Evolutionary conservation across 257 asterid genomes (phyloP), one percentile per base, ranked within the genome.

Genomic region (Solanum peruvianum): DNA sequence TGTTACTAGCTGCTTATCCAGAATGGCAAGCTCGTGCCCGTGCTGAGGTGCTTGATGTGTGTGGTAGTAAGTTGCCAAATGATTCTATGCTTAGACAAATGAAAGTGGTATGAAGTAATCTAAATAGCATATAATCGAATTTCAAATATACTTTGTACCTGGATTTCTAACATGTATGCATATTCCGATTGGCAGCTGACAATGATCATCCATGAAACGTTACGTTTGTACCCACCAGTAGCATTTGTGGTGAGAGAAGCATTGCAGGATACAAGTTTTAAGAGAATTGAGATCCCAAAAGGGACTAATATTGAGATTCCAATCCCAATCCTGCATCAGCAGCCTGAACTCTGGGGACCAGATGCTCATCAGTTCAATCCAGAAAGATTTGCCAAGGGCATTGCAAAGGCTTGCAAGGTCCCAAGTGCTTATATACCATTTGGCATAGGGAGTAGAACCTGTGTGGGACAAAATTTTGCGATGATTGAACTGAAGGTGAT

Each of bases 21-120:
- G 92, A 94, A 3, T 94, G 98, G 98, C 99, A 96, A 90, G 93
- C 90, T 86, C 95, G 92, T 58, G 94, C 90, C 47, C 96, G 95
- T 78, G 90, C 90, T 66, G 98, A 95, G 91, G 97, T 89, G 75
- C 92, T 94, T 73, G 91, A 90, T 75, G 83, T 93, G 20, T 94
- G 96, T 39, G 94, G 96, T 71, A 49, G 42, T n/a, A 86, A 89
- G 35, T 75, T 86, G 56, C 97, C 95, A 6, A 89, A 90, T 47
- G 89, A 94, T 27, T 92, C 93, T 75, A 91, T 89, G 92, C 92
- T 96, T 70, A 87, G 92, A 29, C 88, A 81, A 88, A 91, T 96
- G 98, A 96, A 94, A 92, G 86, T 87, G 92, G 98, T 95, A 93
- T 1, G 84, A 11, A 25, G 66, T 80, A 80, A 29, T 18, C 69